A percentile compares a stretch with the other conserved stretches of the same genome.
phyloP scores from a whole-genome alignment of 169 alveolate genomes.

The Cyclospora cayetanensis region DNA sequence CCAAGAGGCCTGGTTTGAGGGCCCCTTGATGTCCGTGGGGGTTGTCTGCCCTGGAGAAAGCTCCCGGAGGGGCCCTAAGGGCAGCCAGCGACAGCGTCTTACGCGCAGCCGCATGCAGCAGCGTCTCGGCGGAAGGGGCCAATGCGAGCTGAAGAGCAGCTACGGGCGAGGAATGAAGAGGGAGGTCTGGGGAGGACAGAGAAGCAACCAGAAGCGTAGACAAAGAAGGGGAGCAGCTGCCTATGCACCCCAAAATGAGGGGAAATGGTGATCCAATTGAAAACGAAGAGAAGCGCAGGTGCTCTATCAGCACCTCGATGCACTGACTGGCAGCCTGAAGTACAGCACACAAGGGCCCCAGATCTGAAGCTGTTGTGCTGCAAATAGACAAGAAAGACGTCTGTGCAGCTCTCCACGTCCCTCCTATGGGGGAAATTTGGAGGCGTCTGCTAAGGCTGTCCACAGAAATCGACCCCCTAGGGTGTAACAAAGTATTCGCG shows the following conservation, averaged over 20 bases:
- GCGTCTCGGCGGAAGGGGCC: background rate
- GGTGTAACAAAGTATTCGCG: no score
- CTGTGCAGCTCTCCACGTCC: no score
- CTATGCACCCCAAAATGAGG: background rate
- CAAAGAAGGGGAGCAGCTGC: conserved; percentile 2
- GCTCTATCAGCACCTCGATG: background rate
- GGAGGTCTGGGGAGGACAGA: background rate
- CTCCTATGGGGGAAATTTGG: no score
- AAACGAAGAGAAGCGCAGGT: background rate
- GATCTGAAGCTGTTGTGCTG: no score
- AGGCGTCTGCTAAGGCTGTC: no score
- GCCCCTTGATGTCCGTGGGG: background rate
- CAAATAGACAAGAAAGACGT: no score
- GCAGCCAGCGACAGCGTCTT: background rate
- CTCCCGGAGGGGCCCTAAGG: conserved; percentile 1
- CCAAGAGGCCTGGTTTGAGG: background rate
- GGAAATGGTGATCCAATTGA: background rate
- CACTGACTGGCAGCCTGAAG: background rate
- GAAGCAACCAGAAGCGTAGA: background rate
- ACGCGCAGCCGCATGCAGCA: background rate
- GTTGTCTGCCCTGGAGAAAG: background rate
- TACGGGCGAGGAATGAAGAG: background rate
- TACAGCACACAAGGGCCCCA: no score
- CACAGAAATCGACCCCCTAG: no score
- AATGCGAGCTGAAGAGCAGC: background rate